Base-by-base conservation (phyloP, 306 rosid species). In the Hylodesmum podocarpum region DNA sequence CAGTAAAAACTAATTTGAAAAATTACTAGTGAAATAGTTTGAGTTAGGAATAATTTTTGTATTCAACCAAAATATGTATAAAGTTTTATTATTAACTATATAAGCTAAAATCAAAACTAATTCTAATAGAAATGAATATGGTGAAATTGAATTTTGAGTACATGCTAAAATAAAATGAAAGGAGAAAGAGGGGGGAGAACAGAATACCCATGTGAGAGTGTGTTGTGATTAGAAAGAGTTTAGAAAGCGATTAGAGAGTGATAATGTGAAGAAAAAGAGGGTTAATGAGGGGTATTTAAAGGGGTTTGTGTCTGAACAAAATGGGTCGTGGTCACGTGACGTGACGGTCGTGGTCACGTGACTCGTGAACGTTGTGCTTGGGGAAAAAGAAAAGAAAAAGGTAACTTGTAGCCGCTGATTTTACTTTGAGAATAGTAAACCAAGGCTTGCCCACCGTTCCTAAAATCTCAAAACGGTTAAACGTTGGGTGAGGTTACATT, bases 361-460 rank as follows among this genome's bases (percentile, higher is more conserved):
- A 29, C 31, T 6, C 84, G 78, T 81, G 79, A 29, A 34, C 1
- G 19, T 16, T 61, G 3, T 81, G 22, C 88, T 85, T 68, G 90
- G 64, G 27, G 8, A 27, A 82, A 71, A 84, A 73, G 85, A 82
- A 71, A 84, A 73, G 85, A 86, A 68, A 76, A 79, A 61, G 16
- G 50, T 36, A 21, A 7, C 22, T 40, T 33, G 3, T 22, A 66
- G 85, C 90, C 82, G 88, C 80, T 21, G 83, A 43, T 78, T 78
- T 64, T 83, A 25, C 0, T 3, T 25, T 28, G 37, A 8, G 16
- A 53, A 50, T 49, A 21, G 51, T 61, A 77, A 46, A 58, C 49
- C 77, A 44, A 34, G 68, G 36, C 5, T 58, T 14, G 43, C 78
- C 87, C 82, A 81, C 77, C 81, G 63, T 83, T 83, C 74, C 3